Conservation (phyloP, 768 basidiomycete genomes). For the Xerocomellus chrysenteron region DNA sequence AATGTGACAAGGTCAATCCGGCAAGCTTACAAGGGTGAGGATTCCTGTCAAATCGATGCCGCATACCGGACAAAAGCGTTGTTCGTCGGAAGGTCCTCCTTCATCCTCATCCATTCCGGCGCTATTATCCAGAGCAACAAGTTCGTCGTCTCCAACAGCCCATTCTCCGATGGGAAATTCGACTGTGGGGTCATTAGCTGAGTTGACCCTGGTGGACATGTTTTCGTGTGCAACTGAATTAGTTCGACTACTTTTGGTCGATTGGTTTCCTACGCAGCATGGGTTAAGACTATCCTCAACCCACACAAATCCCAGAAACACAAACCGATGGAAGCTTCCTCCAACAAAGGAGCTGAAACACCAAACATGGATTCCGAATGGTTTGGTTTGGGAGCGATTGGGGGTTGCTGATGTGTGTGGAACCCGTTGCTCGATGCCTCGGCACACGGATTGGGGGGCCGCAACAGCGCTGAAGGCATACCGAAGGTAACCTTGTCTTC, state of each 20-base stretch:
- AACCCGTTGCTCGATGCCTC: background rate
- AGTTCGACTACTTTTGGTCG: background rate
- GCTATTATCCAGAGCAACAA: constrained; percentile 32
- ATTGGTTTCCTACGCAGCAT: constrained; percentile 3
- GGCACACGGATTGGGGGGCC: background rate
- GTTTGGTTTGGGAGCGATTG: background rate
- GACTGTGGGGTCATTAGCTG: background rate
- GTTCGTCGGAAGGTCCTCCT: constrained; percentile 2
- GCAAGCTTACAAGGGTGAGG: constrained; percentile 19
- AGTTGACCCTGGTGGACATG: background rate
- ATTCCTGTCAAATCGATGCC: constrained; percentile 8
- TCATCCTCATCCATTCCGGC: constrained; percentile 27
- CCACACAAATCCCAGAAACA: constrained; percentile 1
- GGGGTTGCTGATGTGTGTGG: background rate
- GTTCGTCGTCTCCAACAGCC: constrained; percentile 75
- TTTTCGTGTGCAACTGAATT: background rate
- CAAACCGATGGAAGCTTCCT: constrained; percentile 8
- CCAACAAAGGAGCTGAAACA: constrained; percentile 16
- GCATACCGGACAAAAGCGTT: constrained; percentile 29
- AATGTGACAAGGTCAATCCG: constrained; percentile 20
- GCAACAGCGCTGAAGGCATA: constrained; percentile 27
- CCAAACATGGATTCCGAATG: constrained; percentile 17
- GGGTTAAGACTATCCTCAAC: background rate
- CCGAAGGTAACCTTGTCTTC: constrained; percentile 19
- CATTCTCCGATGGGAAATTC: constrained; percentile 50